phyloP scores from a whole-genome alignment of 2,329 filamentous ascomycete species.

The Aschersonia sp. region DNA sequence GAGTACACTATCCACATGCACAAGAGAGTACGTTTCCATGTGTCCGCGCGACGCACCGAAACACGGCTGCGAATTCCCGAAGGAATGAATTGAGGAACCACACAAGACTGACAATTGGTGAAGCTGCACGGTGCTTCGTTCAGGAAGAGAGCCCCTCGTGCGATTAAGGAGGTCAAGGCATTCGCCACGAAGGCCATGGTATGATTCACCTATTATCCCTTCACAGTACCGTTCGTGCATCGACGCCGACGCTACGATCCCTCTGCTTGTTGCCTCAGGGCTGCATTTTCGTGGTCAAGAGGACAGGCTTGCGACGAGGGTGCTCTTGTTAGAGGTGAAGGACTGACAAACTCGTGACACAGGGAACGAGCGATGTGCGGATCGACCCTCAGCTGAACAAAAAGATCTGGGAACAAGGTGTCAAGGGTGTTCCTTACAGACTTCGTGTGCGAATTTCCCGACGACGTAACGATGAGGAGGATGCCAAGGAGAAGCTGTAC shows the following conservation, averaged over 20 bases:
- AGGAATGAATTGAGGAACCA: constrained; percentile 2
- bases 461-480: constrained; percentile 99
- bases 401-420: constrained; percentile 99
- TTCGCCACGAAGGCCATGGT: constrained; percentile 95
- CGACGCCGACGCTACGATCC: too few species aligned
- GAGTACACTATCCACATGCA: constrained; percentile 99
- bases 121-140: constrained; percentile 94
- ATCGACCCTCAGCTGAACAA: constrained; percentile 99
- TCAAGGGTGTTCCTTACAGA: constrained; percentile 98
- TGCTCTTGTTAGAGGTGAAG: neutral
- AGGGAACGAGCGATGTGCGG: constrained; percentile 96
- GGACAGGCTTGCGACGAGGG: too few species aligned
- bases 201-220: constrained; percentile 25
- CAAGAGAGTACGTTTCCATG: constrained; percentile 51
- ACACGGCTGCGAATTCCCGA: neutral
- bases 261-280: too few species aligned
- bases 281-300: too few species aligned
- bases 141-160: constrained; percentile 98
- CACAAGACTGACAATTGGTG: constrained; percentile 6
- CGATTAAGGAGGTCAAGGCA: constrained; percentile 98
- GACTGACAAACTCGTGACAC: constrained; percentile 5
- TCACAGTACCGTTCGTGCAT: neutral
- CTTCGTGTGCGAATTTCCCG: constrained; percentile 96
- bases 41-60: constrained; percentile 2
- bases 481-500: constrained; percentile 99